A percentile compares a stretch with the other conserved stretches of the same genome.
phyloP scores from a whole-genome alignment of 495 filamentous ascomycete genomes.

The Polyplosphaeria fusca region DNA sequence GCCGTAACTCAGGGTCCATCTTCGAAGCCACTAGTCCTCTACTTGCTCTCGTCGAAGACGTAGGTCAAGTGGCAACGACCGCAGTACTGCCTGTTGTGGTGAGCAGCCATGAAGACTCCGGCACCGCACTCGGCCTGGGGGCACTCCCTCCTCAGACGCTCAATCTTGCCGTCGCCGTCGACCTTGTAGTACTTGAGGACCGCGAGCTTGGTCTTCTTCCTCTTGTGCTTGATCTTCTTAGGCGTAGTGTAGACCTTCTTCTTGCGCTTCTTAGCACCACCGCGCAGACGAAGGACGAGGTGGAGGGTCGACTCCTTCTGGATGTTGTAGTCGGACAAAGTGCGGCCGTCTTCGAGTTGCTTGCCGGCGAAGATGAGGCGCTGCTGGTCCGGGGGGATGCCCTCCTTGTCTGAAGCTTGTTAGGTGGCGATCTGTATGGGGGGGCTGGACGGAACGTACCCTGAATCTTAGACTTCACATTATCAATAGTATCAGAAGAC shows the following conservation, averaged over 20 bases:
- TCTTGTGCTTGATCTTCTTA: constrained; percentile 99
- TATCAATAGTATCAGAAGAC: constrained; percentile 99
- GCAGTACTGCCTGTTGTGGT: constrained; percentile 99
- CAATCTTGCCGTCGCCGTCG: constrained; percentile 98
- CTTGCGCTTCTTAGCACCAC: constrained; percentile 98
- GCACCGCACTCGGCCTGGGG: constrained; percentile 94
- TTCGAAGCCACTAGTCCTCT: constrained; percentile 26
- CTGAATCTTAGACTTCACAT: constrained; percentile 96
- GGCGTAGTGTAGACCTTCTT: constrained; percentile 99
- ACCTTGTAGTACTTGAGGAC: constrained; percentile 99
- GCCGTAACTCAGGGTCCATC: constrained; percentile 1
- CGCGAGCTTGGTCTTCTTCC: constrained; percentile 99
- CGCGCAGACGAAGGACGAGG: constrained; percentile 95
- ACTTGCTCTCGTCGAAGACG: constrained; percentile 89
- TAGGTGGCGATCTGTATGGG: not conserved
- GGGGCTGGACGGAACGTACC: constrained; percentile 43
- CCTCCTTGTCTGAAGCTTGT: constrained; percentile 80
- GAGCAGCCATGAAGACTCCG: constrained; percentile 99
- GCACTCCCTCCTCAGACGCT: constrained; percentile 97
- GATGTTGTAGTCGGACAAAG: constrained; percentile 99
- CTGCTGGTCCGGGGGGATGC: constrained; percentile 99
- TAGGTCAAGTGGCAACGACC: constrained; percentile 99
- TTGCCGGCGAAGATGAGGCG: constrained; percentile 99
- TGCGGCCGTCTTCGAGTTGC: constrained; percentile 99
- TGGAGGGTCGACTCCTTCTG: constrained; percentile 99